phyloP scores from a whole-genome alignment of 1,284 basidiomycete genomes.

The Cryptococcus sp. region DNA sequence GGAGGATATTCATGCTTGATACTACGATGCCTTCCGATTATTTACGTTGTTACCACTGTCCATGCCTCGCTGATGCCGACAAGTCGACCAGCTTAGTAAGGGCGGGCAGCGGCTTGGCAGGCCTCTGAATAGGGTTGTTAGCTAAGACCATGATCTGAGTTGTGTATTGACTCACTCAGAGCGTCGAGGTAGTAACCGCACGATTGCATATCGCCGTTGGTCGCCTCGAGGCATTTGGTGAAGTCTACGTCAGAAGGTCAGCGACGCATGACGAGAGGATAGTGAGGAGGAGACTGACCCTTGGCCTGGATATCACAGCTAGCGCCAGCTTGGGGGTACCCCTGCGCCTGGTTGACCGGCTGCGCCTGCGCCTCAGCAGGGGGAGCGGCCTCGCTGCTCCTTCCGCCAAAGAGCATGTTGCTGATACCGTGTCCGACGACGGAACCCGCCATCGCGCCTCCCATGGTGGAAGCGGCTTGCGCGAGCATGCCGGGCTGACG shows the following conservation, averaged over 20 bases:
- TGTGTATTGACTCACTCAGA: constrained; percentile 41
- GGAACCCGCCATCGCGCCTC: constrained; percentile 58
- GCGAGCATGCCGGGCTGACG: constrained; percentile 48
- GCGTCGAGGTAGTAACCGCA: constrained; percentile 61
- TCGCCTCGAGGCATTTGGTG: constrained; percentile 58
- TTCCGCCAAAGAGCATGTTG: constrained; percentile 60
- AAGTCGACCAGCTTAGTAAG: constrained; percentile 17
- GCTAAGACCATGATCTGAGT: not conserved
- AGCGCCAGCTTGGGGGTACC: constrained; percentile 35
- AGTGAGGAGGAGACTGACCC: constrained; percentile 46
- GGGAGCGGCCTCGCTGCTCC: constrained; percentile 42
- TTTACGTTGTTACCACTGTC: not conserved
- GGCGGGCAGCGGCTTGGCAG: constrained; percentile 55
- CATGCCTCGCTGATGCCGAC: not conserved
- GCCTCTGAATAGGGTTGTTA: constrained; percentile 44
- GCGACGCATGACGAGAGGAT: not conserved
- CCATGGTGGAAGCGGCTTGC: constrained; percentile 59
- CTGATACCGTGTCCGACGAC: constrained; percentile 60
- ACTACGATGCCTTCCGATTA: too few species aligned
- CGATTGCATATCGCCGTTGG: constrained; percentile 58
- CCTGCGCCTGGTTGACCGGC: constrained; percentile 30
- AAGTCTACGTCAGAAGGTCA: constrained; percentile 49
- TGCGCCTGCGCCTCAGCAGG: constrained; percentile 50
- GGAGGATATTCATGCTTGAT: too few species aligned
- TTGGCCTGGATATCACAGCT: constrained; percentile 60